These are phyloP conservation scores for Thielaviopsis populi DNA, from an alignment of 2,329 filamentous ascomycete species.

Conservation along the genomic window DNA sequence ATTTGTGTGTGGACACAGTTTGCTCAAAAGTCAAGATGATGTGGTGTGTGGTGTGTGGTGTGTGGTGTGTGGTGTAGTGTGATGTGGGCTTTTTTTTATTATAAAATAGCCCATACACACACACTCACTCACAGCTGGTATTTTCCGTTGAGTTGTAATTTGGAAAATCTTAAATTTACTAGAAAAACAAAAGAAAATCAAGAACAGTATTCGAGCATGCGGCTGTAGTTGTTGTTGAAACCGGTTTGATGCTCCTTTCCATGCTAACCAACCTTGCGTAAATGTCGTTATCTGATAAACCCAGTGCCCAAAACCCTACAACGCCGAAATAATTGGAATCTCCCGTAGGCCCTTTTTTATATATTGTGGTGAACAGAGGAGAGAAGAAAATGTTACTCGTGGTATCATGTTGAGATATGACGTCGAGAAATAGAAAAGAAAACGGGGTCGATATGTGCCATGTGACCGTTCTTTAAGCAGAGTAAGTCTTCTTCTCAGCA, in stretches of 20 bases:
- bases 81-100: too few species aligned
- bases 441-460: neutral
- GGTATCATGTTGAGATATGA: constrained; percentile 16
- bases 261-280: constrained; percentile 12
- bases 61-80: neutral
- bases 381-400: neutral
- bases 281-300: constrained; percentile 11
- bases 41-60: neutral
- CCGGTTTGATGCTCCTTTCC: constrained; percentile 25
- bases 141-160: neutral
- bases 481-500: constrained; percentile 66
- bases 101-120: neutral
- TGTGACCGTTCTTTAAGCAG: constrained; percentile 23
- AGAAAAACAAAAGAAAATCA: constrained; percentile 8
- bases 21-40: neutral
- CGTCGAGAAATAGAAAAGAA: constrained; percentile 2
- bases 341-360: neutral
- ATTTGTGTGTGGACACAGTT: neutral
- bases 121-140: too few species aligned
- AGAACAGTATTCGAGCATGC: constrained; percentile 5
- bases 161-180: neutral
- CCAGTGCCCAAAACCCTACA: constrained; percentile 16
- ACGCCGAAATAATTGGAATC: constrained; percentile 12
- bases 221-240: constrained; percentile 37
- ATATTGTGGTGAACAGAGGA: neutral